Conservation (phyloP, 2,329 filamentous ascomycete species). For the Pestalotiopsis sp. region DNA sequence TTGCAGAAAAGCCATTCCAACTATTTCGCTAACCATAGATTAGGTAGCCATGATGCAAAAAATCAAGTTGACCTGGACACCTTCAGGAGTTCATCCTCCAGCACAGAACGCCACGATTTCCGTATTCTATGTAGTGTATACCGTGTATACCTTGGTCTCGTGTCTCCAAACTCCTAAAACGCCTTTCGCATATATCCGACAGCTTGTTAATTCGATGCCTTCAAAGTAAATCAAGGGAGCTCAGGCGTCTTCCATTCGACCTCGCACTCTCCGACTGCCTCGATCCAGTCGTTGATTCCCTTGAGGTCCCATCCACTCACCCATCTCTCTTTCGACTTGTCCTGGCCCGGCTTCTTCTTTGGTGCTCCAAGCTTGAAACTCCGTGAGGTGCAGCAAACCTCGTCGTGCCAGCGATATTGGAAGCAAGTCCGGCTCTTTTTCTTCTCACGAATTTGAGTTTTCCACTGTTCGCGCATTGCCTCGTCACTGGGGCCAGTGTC, state of each 20-base stretch:
- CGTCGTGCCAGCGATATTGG: constrained; percentile 49
- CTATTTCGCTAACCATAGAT: not conserved
- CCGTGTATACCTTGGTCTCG: not conserved
- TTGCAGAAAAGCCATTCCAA: too few species aligned
- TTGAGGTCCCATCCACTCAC: constrained; percentile 49
- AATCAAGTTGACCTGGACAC: not conserved
- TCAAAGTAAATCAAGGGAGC: not conserved
- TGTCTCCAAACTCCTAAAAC: not conserved
- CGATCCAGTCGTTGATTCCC: constrained; percentile 51
- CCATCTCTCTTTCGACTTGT: constrained; percentile 33
- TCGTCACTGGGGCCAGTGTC: constrained; percentile 28
- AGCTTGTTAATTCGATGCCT: not conserved
- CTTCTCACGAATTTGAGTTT: constrained; percentile 29
- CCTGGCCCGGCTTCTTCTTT: constrained; percentile 30
- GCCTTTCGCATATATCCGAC: not conserved
- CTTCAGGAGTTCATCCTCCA: not conserved
- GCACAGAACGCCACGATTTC: not conserved
- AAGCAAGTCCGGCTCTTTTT: constrained; percentile 42
- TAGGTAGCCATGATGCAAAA: not conserved
- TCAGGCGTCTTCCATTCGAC: constrained; percentile 39
- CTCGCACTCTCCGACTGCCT: constrained; percentile 45
- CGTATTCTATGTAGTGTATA: not conserved
- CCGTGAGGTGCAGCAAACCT: constrained; percentile 44
- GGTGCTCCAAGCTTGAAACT: constrained; percentile 49
- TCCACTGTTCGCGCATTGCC: constrained; percentile 23